Base-by-base conservation (phyloP, 129 eudicot genomes). In the Arctium lappa region DNA sequence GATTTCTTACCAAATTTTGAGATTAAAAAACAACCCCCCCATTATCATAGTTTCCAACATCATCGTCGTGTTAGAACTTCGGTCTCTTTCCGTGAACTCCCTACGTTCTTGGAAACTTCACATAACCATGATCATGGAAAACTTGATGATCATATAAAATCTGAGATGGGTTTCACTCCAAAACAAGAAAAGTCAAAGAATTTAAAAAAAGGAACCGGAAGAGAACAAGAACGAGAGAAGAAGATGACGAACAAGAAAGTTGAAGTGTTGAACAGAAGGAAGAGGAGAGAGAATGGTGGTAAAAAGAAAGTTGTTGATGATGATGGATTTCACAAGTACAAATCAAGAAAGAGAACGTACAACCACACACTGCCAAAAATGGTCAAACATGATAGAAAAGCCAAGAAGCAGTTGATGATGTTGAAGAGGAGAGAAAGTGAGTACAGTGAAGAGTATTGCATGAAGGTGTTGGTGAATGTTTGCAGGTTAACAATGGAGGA, bases 301-400 rank as follows among this genome's bases (percentile, higher is more conserved):
- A 77, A 62, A 60, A 78, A 78, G 74, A 65, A 65, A 66, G 42
- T 79, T 1, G 36, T 27, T 39, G 74, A 66, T 27, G 74, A 66
- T 27, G 74, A 79, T 66, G 82, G n/a, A 68, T 78, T 78, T 78
- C 81, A 79, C 1, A 79, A 15, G 69, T 79, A 18, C 76, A 69
- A 69, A 79, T 79, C 82, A 69, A 69, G 76, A 69, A 69, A 46
- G n/a, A 79, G 29, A 69, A 42, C n/a, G 44, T 79, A 69, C 82
- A 79, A 79, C 76, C 82, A 79, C 33, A 68, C 82, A 69, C 16
- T 79, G 65, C 82, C 82, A 30, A 69, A 69, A 63, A 42, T 12
- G 68, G 75, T 37, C n/a, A 79, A 42, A 79, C 65, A 40, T 30
- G 66, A 42, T 2, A 79, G 34, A 71, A 69, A 69, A 53, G 8